These are phyloP conservation scores for Curvularia sp. DNA, from an alignment of 2,329 filamentous ascomycete genomes.

Conservation along the genomic window DNA sequence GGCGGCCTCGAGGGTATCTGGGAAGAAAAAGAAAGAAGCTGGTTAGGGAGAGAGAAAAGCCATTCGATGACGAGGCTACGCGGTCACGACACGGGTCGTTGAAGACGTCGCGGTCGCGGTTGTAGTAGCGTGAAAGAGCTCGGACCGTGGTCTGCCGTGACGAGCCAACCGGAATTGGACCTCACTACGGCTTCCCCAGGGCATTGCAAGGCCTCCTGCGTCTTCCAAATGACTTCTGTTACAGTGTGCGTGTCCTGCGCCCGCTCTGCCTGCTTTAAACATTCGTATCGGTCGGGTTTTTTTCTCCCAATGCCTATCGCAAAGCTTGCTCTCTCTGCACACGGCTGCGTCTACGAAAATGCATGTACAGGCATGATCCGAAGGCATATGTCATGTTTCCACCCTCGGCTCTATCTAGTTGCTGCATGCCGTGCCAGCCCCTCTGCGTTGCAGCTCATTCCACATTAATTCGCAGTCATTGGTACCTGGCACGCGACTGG, in stretches of 20 bases:
- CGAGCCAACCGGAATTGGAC: slow-evolving; percentile 24
- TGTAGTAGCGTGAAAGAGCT: slow-evolving; percentile 30
- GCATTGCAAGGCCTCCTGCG: slow-evolving; percentile 1
- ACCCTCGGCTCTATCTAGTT: slow-evolving; percentile 36
- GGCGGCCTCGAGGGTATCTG: slow-evolving; percentile 21
- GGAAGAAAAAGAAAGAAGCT: slow-evolving; percentile 23
- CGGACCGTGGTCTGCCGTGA: slow-evolving; percentile 24
- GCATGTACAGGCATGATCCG: slow-evolving; percentile 40
- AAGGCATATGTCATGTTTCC: slow-evolving; percentile 36
- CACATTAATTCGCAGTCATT: slow-evolving; percentile 32
- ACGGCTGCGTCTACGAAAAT: slow-evolving; percentile 27
- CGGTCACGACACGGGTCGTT: slow-evolving; percentile 8
- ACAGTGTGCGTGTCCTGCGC: slow-evolving; percentile 10
- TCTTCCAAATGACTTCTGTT: neutral
- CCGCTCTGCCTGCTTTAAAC: slow-evolving; percentile 3
- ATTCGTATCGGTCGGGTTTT: slow-evolving; percentile 2
- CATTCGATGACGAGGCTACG: slow-evolving; percentile 45
- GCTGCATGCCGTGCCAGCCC: slow-evolving; percentile 45
- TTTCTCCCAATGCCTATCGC: neutral
- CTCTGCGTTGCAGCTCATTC: slow-evolving; percentile 39
- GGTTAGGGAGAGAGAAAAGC: slow-evolving; percentile 41
- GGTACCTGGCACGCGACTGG: slow-evolving; percentile 34
- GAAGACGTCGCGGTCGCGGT: slow-evolving; percentile 10
- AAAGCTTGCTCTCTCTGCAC: slow-evolving; percentile 21
- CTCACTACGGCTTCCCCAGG: slow-evolving; percentile 25